phyloP scores from a whole-genome alignment of 176 grass and related monocot genomes.

The Guadua angustifolia region DNA sequence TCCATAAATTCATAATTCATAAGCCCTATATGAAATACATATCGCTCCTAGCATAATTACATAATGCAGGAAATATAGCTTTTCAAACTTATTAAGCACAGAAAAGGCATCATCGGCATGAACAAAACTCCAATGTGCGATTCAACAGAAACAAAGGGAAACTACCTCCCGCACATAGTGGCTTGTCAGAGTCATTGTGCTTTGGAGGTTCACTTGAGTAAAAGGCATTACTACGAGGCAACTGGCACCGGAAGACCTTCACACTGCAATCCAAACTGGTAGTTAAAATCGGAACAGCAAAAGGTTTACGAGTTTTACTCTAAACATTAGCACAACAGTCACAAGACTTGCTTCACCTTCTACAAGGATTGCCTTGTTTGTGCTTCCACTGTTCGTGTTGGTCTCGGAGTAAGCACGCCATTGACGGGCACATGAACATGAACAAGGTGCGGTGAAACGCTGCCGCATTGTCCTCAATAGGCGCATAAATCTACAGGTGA shows the following conservation, averaged over 20 bases:
- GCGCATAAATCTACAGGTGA: conserved; percentile 68
- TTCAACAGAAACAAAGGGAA: conserved; percentile 18
- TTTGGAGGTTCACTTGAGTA: conserved; percentile 70
- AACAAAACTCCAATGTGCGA: not conserved
- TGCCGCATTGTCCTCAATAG: conserved; percentile 53
- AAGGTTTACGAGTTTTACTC: not conserved
- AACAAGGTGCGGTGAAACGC: conserved; percentile 80
- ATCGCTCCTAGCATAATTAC: not conserved
- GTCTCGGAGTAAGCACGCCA: conserved; percentile 80
- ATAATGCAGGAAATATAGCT: not conserved
- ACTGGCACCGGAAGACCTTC: conserved; percentile 87
- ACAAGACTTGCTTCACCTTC: conserved; percentile 59
- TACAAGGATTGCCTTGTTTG: conserved; percentile 57
- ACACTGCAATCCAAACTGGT: conserved; percentile 53
- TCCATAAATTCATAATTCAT: not conserved
- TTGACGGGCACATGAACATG: conserved; percentile 86
- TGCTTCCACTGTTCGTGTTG: conserved; percentile 89
- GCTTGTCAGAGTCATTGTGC: conserved; percentile 60
- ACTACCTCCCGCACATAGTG: conserved; percentile 71
- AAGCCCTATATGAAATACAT: not conserved
- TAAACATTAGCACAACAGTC: not conserved
- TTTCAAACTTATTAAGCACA: not conserved
- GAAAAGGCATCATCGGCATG: not conserved
- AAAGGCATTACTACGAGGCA: conserved; percentile 72
- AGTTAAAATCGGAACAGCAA: conserved; percentile 40